Conservation (phyloP, 805 yeast genomes). For the Saccharomyces jurei region DNA sequence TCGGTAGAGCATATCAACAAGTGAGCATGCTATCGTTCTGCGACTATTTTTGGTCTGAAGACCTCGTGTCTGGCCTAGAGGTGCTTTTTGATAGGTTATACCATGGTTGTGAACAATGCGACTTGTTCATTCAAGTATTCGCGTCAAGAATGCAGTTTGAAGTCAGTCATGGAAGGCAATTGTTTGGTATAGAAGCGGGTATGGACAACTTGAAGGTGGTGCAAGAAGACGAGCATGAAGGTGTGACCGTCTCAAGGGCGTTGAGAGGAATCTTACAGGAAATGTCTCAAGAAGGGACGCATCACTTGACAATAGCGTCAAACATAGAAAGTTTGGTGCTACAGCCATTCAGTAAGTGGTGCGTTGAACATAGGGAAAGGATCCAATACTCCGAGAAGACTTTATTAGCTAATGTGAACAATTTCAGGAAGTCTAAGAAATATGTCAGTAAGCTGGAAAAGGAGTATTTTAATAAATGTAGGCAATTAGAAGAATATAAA, state of each 20-base stretch:
- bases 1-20: neutral
- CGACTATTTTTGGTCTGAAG: conserved; percentile 71
- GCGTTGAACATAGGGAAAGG: conserved; percentile 60
- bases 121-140: conserved; percentile 57
- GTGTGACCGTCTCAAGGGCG: conserved; percentile 33
- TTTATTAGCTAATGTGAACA: conserved; percentile 42
- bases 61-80: conserved; percentile 48
- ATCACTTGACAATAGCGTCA: conserved; percentile 55
- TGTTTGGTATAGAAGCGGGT: conserved; percentile 27
- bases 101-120: conserved; percentile 63
- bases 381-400: conserved; percentile 52
- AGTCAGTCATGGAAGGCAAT: conserved; percentile 50
- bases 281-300: conserved; percentile 57
- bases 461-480: conserved; percentile 69
- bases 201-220: conserved; percentile 14
- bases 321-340: conserved; percentile 54
- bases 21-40: conserved; percentile 46
- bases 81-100: conserved; percentile 44
- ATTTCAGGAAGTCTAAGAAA: conserved; percentile 40
- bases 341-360: conserved; percentile 68
- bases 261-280: conserved; percentile 40
- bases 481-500: conserved; percentile 57
- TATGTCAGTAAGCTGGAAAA: conserved; percentile 48
- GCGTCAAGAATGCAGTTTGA: conserved; percentile 68
- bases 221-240: conserved; percentile 25